phyloP scores from a whole-genome alignment of 441 rosid species.

The Pelargonium cotyledonis region DNA sequence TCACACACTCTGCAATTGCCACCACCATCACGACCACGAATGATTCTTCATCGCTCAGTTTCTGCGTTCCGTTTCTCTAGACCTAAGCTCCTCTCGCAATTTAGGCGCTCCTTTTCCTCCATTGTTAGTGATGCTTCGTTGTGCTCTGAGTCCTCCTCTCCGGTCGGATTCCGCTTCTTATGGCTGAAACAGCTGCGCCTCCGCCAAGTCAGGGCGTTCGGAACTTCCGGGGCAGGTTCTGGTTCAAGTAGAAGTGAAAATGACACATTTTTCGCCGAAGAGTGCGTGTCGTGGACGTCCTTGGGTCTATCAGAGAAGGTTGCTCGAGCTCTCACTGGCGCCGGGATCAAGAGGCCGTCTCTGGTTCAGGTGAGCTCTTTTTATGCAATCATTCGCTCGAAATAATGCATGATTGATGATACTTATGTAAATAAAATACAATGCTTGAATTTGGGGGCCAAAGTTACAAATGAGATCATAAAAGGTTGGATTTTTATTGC shows the following conservation, averaged over 20 bases:
- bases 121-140: conserved; percentile 17
- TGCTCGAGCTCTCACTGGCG: conserved; percentile 47
- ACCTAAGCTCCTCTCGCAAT: conserved; percentile 39
- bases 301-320: conserved; percentile 66
- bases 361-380: conserved; percentile 53
- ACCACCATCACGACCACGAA: conserved; percentile 7
- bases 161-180: conserved; percentile 28
- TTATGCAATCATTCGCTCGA: background rate
- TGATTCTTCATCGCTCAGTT: conserved; percentile 50
- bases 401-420: background rate
- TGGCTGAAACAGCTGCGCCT: conserved; percentile 29
- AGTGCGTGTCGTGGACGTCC: conserved; percentile 67
- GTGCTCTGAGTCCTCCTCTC: conserved; percentile 14
- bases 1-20: too few species aligned
- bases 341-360: conserved; percentile 71
- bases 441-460: background rate
- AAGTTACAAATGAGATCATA: background rate
- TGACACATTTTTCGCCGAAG: conserved; percentile 65
- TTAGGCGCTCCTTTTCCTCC: conserved; percentile 30
- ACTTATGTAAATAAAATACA: background rate
- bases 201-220: conserved; percentile 32
- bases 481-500: background rate
- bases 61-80: conserved; percentile 41
- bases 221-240: conserved; percentile 24
- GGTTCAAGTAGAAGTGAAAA: conserved; percentile 28